These are phyloP conservation scores for Suillus tomentosus DNA, from an alignment of 768 basidiomycete species.

Conservation along the genomic window DNA sequence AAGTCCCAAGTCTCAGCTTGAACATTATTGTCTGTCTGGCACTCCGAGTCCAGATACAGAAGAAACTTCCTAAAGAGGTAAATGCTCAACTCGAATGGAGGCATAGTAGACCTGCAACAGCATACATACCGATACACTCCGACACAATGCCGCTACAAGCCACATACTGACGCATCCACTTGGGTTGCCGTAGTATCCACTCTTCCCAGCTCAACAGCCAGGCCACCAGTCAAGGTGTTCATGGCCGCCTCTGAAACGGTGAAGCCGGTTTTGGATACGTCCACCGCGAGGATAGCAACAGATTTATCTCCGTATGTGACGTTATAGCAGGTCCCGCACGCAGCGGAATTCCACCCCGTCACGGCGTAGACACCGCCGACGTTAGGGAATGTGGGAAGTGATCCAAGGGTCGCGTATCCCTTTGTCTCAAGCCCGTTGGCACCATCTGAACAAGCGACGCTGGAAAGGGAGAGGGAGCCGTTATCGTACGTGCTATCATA, in stretches of 20 bases:
- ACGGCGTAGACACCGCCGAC: conserved; percentile 35
- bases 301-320: conserved; percentile 33
- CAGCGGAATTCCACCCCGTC: conserved; percentile 22
- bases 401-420: conserved; percentile 38
- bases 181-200: conserved; percentile 20
- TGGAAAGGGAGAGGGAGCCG: conserved; percentile 24
- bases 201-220: conserved; percentile 20
- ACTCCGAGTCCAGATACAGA: not conserved
- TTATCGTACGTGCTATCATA: conserved; percentile 42
- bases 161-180: conserved; percentile 7
- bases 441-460: conserved; percentile 42
- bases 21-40: not conserved
- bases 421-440: conserved; percentile 37
- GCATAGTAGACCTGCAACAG: too few relatives aligned
- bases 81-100: not conserved
- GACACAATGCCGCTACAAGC: conserved; percentile 3
- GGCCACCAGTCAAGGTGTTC: conserved; percentile 23
- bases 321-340: conserved; percentile 34
- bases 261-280: conserved; percentile 46
- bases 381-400: conserved; percentile 39
- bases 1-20: not conserved
- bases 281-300: conserved; percentile 57
- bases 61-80: not conserved
- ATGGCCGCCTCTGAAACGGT: conserved; percentile 34
- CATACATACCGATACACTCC: not conserved